Conservation (phyloP, 768 basidiomycete genomes). For the Xerocomus brunneocitrinus region DNA sequence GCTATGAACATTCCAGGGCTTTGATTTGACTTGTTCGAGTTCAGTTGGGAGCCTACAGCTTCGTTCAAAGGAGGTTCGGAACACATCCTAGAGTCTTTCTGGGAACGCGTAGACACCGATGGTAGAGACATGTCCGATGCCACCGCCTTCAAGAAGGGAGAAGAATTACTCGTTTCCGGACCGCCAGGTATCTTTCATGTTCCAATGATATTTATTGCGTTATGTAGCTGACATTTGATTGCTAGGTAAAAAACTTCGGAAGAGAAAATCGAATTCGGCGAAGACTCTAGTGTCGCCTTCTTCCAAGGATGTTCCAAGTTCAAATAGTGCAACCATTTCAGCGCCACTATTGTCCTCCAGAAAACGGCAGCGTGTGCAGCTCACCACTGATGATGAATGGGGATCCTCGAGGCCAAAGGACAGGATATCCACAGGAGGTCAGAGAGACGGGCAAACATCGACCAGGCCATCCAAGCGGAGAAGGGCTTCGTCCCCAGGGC, state of each 20-base stretch:
- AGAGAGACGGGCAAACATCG: slow-evolving; percentile 5
- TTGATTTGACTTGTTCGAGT: slow-evolving; percentile 5
- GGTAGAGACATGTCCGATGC: slow-evolving; percentile 48
- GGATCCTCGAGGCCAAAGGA: slow-evolving; percentile 8
- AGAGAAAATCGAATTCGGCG: slow-evolving; percentile 14
- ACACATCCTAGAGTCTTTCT: slow-evolving; percentile 41
- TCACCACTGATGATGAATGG: slow-evolving; percentile 6
- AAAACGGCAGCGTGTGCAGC: slow-evolving; percentile 24
- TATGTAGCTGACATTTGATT: slow-evolving; percentile 1
- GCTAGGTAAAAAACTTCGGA: slow-evolving; percentile 17
- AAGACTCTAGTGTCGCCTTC: slow-evolving; percentile 7
- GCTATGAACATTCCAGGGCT: background rate
- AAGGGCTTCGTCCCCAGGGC: slow-evolving; percentile 29
- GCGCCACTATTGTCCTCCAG: slow-evolving; percentile 16
- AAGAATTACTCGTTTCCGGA: slow-evolving; percentile 51
- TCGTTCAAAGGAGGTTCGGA: slow-evolving; percentile 56
- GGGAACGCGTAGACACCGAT: slow-evolving; percentile 31
- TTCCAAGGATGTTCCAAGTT: slow-evolving; percentile 6
- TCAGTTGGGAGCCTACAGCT: slow-evolving; percentile 64
- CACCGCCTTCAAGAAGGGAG: slow-evolving; percentile 47
- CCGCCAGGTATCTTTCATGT: slow-evolving; percentile 47
- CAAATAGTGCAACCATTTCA: slow-evolving; percentile 13
- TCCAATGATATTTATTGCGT: background rate
- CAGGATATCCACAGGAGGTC: slow-evolving; percentile 6
- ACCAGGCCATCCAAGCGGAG: slow-evolving; percentile 15